Percentiles rank a stretch among this genome's conserved stretches.
phyloP scores from a whole-genome alignment of 2,329 filamentous ascomycete species.

The Sporothrix luriei region DNA sequence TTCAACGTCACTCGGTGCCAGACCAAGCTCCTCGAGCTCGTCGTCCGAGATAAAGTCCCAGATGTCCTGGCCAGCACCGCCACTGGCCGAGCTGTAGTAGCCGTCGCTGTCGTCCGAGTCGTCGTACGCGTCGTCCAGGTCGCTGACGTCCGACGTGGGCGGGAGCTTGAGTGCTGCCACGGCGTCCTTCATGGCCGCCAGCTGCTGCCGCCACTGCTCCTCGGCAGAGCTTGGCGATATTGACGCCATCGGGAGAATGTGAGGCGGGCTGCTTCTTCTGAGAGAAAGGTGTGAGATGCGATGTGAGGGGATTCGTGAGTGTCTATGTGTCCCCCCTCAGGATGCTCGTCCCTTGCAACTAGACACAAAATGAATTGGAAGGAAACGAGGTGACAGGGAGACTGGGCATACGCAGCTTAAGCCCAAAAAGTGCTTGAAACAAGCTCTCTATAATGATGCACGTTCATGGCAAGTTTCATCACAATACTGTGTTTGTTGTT shows the following conservation, averaged over 20 bases:
- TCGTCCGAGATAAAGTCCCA: constrained; percentile 90
- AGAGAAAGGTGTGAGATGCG: constrained; percentile 4
- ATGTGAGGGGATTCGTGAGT: constrained; percentile 1
- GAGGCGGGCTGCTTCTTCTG: not conserved
- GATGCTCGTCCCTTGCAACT: not conserved
- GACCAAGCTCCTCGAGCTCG: constrained; percentile 60
- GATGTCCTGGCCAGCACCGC: constrained; percentile 72
- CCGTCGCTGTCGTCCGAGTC: constrained; percentile 67
- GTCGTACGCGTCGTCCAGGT: constrained; percentile 47
- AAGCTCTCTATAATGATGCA: constrained; percentile 2
- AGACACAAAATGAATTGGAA: not conserved
- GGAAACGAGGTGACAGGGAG: not conserved
- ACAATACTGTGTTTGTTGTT: not conserved
- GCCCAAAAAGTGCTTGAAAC: not conserved
- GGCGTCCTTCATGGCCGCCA: constrained; percentile 82
- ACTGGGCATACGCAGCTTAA: not conserved
- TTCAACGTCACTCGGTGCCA: constrained; percentile 50
- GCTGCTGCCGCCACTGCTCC: constrained; percentile 78
- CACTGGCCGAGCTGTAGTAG: constrained; percentile 51
- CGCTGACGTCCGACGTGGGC: constrained; percentile 36
- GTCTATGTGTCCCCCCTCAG: not conserved
- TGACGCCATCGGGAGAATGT: constrained; percentile 26
- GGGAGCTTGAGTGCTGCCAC: constrained; percentile 70
- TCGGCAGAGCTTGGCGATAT: constrained; percentile 26
- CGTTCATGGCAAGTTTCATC: not conserved